phyloP scores from a whole-genome alignment of 768 basidiomycete species.

The Lactarius indigo region DNA sequence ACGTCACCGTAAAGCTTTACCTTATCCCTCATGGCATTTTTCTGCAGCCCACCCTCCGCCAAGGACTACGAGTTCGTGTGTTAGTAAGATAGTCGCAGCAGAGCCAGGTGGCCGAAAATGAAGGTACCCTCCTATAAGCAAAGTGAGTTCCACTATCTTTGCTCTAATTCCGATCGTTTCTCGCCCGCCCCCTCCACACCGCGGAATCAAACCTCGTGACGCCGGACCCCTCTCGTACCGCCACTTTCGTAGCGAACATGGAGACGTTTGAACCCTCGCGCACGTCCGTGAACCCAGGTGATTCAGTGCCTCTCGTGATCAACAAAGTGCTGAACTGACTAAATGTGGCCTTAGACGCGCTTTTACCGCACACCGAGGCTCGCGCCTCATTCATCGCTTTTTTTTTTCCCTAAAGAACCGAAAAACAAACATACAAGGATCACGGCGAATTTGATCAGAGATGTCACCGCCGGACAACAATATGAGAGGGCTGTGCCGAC shows the following conservation, averaged over 20 bases:
- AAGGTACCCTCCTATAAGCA: slow-evolving; percentile 10
- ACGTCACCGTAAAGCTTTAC: slow-evolving; percentile 31
- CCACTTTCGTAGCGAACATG: neutral
- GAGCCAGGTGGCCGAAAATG: slow-evolving; percentile 11
- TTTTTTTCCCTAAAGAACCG: neutral
- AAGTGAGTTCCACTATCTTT: neutral
- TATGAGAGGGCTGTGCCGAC: too few relatives aligned
- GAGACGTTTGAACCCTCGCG: slow-evolving; percentile 14
- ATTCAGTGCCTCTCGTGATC: slow-evolving; percentile 30
- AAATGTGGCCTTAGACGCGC: slow-evolving; percentile 26
- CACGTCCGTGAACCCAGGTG: neutral
- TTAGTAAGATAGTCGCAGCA: neutral
- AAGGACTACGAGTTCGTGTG: neutral
- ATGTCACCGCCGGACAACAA: slow-evolving; percentile 45
- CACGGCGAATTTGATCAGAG: slow-evolving; percentile 19
- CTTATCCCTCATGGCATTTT: neutral
- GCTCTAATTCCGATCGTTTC: neutral
- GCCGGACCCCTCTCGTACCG: neutral
- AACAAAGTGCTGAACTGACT: slow-evolving; percentile 30
- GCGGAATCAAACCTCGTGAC: neutral
- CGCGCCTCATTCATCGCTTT: slow-evolving; percentile 37
- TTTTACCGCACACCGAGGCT: slow-evolving; percentile 42
- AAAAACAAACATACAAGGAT: too few relatives aligned
- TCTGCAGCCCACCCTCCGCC: neutral
- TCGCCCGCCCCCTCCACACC: slow-evolving; percentile 13